A percentile compares a stretch with the other conserved stretches of the same genome.
Conservation (phyloP, 192 early-diverging fungal genomes). For the Mortierella alpina region DNA sequence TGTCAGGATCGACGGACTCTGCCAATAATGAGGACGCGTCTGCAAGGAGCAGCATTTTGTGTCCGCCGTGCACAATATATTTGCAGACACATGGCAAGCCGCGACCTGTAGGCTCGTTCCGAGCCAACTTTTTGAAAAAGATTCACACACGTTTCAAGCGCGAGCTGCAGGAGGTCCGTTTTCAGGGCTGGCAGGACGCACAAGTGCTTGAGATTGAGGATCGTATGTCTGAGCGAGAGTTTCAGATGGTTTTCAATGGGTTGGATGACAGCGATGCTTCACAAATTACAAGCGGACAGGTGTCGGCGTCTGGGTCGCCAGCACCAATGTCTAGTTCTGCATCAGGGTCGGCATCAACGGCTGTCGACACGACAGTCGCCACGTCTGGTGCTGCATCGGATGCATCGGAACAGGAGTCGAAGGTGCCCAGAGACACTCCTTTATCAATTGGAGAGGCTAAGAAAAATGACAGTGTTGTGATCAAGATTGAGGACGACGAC, state of each 20-base stretch:
- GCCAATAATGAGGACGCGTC: neutral
- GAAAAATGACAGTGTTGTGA: slow-evolving; percentile 16
- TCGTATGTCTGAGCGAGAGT: slow-evolving; percentile 37
- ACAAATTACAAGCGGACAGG: neutral
- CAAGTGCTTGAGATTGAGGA: slow-evolving; percentile 51
- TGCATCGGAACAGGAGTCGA: too few relatives aligned
- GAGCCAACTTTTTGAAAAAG: slow-evolving; percentile 46
- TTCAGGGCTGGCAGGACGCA: slow-evolving; percentile 54
- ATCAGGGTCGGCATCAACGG: too few relatives aligned
- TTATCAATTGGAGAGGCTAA: neutral
- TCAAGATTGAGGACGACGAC: slow-evolving; percentile 49
- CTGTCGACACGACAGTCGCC: neutral
- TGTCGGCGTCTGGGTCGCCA: slow-evolving; percentile 11
- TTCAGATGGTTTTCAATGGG: slow-evolving; percentile 48
- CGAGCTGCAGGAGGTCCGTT: slow-evolving; percentile 49
- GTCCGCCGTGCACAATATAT: slow-evolving; percentile 35
- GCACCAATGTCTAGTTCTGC: neutral
- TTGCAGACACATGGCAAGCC: slow-evolving; percentile 38
- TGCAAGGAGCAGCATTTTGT: slow-evolving; percentile 19
- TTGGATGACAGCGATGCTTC: slow-evolving; percentile 31
- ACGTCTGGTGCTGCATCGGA: neutral
- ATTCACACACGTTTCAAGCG: slow-evolving; percentile 48
- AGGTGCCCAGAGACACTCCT: neutral
- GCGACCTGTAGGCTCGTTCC: slow-evolving; percentile 40
- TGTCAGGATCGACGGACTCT: too few relatives aligned